These are phyloP conservation scores for Pulveroboletus sp. DNA, from an alignment of 768 basidiomycete genomes.

Conservation along the genomic window DNA sequence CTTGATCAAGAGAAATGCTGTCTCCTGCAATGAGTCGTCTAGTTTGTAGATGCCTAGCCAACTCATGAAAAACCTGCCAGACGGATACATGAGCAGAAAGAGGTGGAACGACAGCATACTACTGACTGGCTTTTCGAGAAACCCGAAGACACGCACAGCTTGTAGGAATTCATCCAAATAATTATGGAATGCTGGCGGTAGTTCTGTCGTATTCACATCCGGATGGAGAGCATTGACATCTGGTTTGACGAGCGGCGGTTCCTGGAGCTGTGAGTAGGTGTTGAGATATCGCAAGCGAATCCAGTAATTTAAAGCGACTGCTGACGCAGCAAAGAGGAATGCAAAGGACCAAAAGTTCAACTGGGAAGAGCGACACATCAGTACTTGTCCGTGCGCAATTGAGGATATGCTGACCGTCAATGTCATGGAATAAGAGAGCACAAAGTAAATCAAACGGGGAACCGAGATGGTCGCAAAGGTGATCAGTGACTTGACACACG, in stretches of 20 bases:
- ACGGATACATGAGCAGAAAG: neutral
- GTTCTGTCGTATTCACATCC: conserved; percentile 75
- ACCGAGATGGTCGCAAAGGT: conserved; percentile 80
- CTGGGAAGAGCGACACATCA: conserved; percentile 35
- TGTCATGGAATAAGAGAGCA: conserved; percentile 86
- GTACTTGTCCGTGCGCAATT: neutral
- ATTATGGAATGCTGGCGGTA: conserved; percentile 82
- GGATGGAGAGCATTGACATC: conserved; percentile 88
- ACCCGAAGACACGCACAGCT: conserved; percentile 95
- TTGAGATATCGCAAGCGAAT: conserved; percentile 79
- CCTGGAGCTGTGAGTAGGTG: conserved; percentile 69
- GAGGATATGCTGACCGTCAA: conserved; percentile 55
- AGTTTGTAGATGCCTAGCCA: conserved; percentile 93
- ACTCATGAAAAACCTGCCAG: conserved; percentile 87
- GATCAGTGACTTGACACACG: conserved; percentile 69
- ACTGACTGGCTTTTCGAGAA: conserved; percentile 89
- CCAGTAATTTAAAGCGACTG: conserved; percentile 73
- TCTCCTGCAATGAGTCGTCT: conserved; percentile 94
- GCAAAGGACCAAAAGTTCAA: conserved; percentile 92
- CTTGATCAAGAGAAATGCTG: conserved; percentile 82
- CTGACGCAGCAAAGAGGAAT: conserved; percentile 63
- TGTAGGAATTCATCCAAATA: conserved; percentile 97
- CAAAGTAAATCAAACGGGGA: conserved; percentile 70
- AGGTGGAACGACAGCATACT: neutral
- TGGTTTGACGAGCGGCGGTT: conserved; percentile 75